These are phyloP conservation scores for Jaltomata sinuosa DNA, from an alignment of 257 asterid genomes.

Conservation along the genomic window DNA sequence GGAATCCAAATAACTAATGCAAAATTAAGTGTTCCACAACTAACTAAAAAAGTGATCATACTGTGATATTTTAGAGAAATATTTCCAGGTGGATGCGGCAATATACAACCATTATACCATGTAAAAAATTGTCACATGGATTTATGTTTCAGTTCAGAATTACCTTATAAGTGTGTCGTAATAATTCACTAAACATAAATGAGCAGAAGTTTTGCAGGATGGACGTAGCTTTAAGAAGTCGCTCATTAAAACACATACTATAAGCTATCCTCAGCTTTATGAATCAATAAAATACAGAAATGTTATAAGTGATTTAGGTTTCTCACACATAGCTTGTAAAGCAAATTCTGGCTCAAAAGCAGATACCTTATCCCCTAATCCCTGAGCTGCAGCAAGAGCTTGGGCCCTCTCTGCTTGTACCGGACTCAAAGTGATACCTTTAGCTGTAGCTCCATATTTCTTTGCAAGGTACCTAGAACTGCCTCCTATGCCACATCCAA, in stretches of 20 bases:
- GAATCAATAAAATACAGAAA: neutral
- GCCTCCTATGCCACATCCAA: conserved; percentile 98
- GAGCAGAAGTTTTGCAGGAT: neutral
- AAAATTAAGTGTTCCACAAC: neutral
- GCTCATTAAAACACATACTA: neutral
- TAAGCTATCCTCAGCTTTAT: neutral
- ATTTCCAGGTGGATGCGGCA: neutral
- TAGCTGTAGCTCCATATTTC: conserved; percentile 60
- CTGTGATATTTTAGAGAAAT: neutral
- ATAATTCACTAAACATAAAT: neutral
- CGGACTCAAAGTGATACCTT: conserved; percentile 92
- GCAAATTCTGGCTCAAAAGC: neutral
- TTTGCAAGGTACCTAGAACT: conserved; percentile 74
- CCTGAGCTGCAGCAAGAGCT: conserved; percentile 75
- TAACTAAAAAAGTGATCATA: neutral
- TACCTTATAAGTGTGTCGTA: neutral
- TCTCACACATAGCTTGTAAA: neutral
- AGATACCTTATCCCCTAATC: conserved; percentile 48
- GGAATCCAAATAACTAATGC: neutral
- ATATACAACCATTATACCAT: neutral
- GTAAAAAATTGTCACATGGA: neutral
- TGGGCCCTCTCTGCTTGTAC: conserved; percentile 95
- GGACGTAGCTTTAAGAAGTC: neutral
- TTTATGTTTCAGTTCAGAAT: neutral
- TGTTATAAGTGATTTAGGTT: neutral